These are phyloP conservation scores for Coprinopsis strossmayeri DNA, from an alignment of 768 basidiomycete genomes.

Conservation along the genomic window DNA sequence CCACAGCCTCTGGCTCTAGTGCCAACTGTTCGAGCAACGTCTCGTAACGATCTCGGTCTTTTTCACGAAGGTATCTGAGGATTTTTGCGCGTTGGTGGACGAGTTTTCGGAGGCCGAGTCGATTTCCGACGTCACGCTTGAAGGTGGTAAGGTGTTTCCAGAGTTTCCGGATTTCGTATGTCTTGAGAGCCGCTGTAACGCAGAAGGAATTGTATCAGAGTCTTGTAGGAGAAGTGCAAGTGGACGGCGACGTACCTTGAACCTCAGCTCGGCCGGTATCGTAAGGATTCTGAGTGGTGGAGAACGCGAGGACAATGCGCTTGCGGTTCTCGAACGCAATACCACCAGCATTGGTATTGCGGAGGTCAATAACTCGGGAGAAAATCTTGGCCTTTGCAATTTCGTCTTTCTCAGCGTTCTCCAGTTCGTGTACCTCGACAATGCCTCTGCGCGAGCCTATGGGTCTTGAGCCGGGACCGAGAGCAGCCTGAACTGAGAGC, in stretches of 20 bases:
- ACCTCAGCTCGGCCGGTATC: conserved; percentile 86
- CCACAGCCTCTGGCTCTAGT: conserved; percentile 72
- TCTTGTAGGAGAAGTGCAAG: neutral
- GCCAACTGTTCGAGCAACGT: conserved; percentile 65
- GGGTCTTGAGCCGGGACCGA: conserved; percentile 8
- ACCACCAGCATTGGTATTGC: conserved; percentile 84
- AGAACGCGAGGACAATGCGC: conserved; percentile 76
- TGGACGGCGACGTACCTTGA: conserved; percentile 58
- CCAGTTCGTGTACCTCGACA: neutral
- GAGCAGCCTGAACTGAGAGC: conserved; percentile 32
- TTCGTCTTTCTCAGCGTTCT: conserved; percentile 19
- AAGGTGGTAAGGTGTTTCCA: conserved; percentile 65
- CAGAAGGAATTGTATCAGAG: neutral
- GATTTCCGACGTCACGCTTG: conserved; percentile 72
- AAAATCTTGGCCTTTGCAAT: conserved; percentile 48
- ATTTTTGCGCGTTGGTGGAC: conserved; percentile 81
- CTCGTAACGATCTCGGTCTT: conserved; percentile 68
- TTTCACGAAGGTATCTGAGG: conserved; percentile 68
- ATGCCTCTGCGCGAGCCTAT: neutral
- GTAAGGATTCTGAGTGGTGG: conserved; percentile 53
- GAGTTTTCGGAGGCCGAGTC: conserved; percentile 66
- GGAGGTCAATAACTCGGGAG: conserved; percentile 69
- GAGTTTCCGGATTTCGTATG: conserved; percentile 77
- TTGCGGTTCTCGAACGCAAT: conserved; percentile 82
- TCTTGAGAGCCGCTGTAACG: conserved; percentile 72